Percentiles rank a stretch among this genome's conserved stretches.
Conservation (phyloP, 768 basidiomycete species). For the Pleurotus giganteus region DNA sequence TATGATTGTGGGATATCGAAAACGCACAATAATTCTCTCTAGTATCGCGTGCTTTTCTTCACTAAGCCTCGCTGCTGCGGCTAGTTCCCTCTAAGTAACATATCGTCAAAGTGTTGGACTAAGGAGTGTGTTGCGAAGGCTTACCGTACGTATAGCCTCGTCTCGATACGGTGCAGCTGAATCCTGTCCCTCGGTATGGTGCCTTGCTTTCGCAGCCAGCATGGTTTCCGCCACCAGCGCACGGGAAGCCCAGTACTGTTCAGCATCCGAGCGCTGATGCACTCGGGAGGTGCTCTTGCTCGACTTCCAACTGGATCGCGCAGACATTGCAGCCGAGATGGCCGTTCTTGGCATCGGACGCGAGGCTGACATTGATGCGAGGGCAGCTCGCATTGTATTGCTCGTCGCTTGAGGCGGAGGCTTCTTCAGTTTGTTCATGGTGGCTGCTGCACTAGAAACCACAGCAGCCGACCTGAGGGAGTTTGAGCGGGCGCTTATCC, state of each 20-base stretch:
- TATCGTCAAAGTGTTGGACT: not conserved
- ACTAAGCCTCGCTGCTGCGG: constrained; percentile 34
- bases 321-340: not conserved
- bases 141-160: constrained; percentile 47
- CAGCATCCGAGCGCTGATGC: constrained; percentile 21
- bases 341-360: not conserved
- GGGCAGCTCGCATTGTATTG: constrained; percentile 1
- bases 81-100: constrained; percentile 40
- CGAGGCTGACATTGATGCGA: not conserved
- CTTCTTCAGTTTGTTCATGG: constrained; percentile 3
- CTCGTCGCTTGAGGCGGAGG: not conserved
- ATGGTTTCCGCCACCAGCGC: constrained; percentile 65
- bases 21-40: constrained; percentile 51
- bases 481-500: too few species aligned
- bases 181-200: constrained; percentile 47
- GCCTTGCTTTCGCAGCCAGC: constrained; percentile 44
- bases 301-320: not conserved
- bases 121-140: constrained; percentile 16
- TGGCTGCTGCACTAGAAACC: too few species aligned
- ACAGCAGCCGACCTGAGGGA: too few species aligned
- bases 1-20: not conserved
- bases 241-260: constrained; percentile 69
- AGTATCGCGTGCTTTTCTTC: constrained; percentile 47
- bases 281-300: not conserved
- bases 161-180: constrained; percentile 37